Base-by-base conservation (phyloP, 306 rosid species). In the Delonix regia region DNA sequence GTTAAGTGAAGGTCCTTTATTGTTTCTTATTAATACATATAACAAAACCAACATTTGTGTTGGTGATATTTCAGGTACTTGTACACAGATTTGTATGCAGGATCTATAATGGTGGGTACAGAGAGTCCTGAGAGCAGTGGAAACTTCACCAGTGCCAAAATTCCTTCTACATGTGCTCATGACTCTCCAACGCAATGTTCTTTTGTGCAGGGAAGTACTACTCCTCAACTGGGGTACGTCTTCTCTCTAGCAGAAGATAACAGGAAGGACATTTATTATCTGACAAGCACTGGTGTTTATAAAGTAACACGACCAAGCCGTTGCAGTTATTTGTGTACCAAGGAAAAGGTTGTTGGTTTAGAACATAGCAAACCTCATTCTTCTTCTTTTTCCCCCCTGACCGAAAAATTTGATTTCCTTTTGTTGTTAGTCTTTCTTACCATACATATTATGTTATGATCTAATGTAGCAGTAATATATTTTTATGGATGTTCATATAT, bases 181-280 rank as follows among this genome's bases (percentile, higher is more conserved):
- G 83, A 83, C 74, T 82, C 81, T 51, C 82, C 81, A 73, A 36
- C 73, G 68, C 34, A 66, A 52, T 79, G 86, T 30, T 49, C 77
- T 52, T 67, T 56, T 22, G 42, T 60, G 49, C 48, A 61, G 47
- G 89, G 73, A 77, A 77, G 68, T 62, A 18, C 69, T 33, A 57
- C n/a, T 19, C 76, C 78, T 67, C 52, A 45, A n/a, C 24, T 76
- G 55, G 83, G 85, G 25, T 76, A 76, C 19, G 44, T 80, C 10
- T 76, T 14, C 39, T 86, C 86, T 14, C 80, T 83, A 51, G 83
- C 80, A 28, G 72, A 76, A 79, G 84, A 79, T 51, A 79, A 61
- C 73, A 79, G 74, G 8, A 82, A 76, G 51, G 80, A 82, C 39
- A 62, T 76, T 42, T 71, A 76, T 62, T 11, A 75, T 34, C 45